Evolutionary conservation across 75 land plant species (phyloP).

Genomic region (Pinus albicaulis): DNA sequence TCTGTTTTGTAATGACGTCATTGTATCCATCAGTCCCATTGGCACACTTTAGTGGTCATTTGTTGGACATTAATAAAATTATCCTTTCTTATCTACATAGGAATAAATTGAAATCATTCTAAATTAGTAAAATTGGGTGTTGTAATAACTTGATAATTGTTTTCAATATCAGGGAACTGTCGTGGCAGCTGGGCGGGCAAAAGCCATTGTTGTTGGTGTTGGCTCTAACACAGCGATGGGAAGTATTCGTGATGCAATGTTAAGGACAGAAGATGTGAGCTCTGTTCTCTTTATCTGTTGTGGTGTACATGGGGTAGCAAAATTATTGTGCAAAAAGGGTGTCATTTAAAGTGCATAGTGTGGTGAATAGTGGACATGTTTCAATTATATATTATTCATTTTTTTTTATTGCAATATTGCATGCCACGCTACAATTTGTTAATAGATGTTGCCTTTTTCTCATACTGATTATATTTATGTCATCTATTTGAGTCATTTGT

Average conservation of each 20-base stretch:
- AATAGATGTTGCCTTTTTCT: background rate
- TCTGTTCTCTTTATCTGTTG: background rate
- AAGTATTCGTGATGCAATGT: constrained; percentile 97
- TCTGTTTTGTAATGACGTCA: too few species aligned
- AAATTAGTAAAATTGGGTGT: background rate
- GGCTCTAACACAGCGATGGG: constrained; percentile 98
- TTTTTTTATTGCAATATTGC: background rate
- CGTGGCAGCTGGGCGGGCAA: constrained; percentile 89
- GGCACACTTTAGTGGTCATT: too few species aligned
- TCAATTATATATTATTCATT: background rate
- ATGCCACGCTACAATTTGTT: background rate
- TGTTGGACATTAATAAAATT: background rate
- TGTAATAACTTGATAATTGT: background rate
- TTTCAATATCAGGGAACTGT: constrained; percentile 73
- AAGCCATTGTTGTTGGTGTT: constrained; percentile 84
- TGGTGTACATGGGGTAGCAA: background rate
- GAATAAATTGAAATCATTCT: background rate
- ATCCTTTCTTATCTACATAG: background rate
- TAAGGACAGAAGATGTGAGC: constrained; percentile 82
- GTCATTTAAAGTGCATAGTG: background rate
- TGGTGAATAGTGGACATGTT: background rate
- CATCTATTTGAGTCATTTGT: background rate
- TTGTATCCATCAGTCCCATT: too few species aligned
- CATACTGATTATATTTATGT: background rate
- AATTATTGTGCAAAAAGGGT: background rate